Base-by-base conservation (phyloP, 208 protist species). In the Endotrypanum monterogeii region DNA sequence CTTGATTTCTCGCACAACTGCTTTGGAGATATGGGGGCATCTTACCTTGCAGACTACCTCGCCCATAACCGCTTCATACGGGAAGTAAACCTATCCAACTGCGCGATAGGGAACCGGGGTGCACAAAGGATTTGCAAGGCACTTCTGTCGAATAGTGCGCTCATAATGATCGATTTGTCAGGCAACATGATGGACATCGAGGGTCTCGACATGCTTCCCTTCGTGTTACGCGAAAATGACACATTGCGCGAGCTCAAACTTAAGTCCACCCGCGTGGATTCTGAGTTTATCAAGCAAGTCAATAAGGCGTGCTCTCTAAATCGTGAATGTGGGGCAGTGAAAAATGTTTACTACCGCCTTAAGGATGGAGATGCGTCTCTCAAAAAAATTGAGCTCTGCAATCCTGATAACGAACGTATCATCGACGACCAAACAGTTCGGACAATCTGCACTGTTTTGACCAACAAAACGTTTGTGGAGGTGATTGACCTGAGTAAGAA, bases 1-100 rank as follows among this genome's bases (percentile, higher is more conserved):
- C 70, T 97, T 23, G 91, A 94, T 71, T 74, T 96, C 14, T 91
- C 90, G 2, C 83, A 92, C 85, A 98, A 96, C 83, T 68, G 86
- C 51, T 83, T 98, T 57, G 91, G 92, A 44, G 94, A 96, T 62
- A 76, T 80, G 20, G 95, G 93, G 18, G 87, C 84, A 0, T 32
- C 68, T 28, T 88, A 73, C 75, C 70, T 98, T 16, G 79, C 93
- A 0, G 85, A 94, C 28, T 78, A 91, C 41, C 69, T 98, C n/a
- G 73, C 83, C 44, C 69, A 39, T 20, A 98, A 97, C 79, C 32
- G 30, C 30, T 83, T 83, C 23, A 41, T 98, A 18, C 71, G 39
- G 0, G 32, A 84, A 5, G 32, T 98, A 35, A 78, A 87, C 39
- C 73, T 98, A 2, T 58, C 81, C 28, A 80, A 82, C 32, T 97